Evolutionary conservation across 2,329 filamentous ascomycete genomes (phyloP), one percentile per base, ranked within the genome.

Genomic region (Paracamarosporium sp.): DNA sequence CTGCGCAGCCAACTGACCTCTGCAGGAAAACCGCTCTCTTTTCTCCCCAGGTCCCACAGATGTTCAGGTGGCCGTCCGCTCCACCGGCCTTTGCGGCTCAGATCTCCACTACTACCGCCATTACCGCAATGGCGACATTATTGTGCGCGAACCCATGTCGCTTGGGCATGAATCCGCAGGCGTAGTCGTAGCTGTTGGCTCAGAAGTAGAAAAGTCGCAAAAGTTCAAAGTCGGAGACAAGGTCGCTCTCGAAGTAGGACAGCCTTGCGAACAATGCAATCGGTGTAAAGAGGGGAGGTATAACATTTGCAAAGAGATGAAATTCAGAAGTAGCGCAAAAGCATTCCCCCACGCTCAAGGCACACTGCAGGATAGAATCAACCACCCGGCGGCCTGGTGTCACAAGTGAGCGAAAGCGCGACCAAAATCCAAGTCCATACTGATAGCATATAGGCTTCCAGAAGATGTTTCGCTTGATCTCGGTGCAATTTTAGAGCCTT

Each of bases 161-260:
- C 86, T 96, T 0, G 88, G 88, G 65, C 88, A 91, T 74, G 88
- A 90, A 74, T 93, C 92, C 13, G 85, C 92, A 8, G 93, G 93
- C 57, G 89, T 91, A 27, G 83, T 98, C 38, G 86, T 92, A 53
- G 85, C 86, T 44, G 82, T 91, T 38, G 93, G 92, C 20, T 74
- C 83, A 1, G 80, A 80, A 12, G 89, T 92, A 5, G 86, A 40
- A 17, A 17, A 48, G 22, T 48, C 45, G 30, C 45, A 80, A 41
- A 79, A 77, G 30, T 85, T 96, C 61, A 80, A 85, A 65, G 73
- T 83, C 11, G 93, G 93, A 56, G 93, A 97, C 79, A 88, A 91
- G 67, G 90, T 97, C 20, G 93, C 94, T n/a, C 82, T 98, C 40
- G 94, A 98, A 82, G 94, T 96, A 13, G 94, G 94, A 50, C 85